Evolutionary conservation across 148 eudicot genomes (phyloP), one percentile per base, ranked within the genome.

Genomic region (Oxyria digyna): DNA sequence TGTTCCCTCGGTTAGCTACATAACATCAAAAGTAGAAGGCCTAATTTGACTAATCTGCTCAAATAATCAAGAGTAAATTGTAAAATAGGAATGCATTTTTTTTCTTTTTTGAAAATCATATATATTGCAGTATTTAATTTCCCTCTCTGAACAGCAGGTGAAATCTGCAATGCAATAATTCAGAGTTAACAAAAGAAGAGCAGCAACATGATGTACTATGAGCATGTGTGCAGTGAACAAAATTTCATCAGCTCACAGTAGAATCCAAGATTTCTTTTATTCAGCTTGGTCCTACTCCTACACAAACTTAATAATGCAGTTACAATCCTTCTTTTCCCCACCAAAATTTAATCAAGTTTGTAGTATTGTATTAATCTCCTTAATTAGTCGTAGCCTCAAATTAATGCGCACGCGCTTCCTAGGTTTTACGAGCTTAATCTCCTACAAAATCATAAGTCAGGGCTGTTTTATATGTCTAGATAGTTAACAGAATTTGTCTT

Each of bases 41-140:
- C 65, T 59, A 59, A 59, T 59, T 59, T 59, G 65, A 59, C 65
- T 59, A 59, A 15, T 31, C 62, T 23, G 62, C 62, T 54, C 62
- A 54, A 9, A 3, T 23, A 54, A 23, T 23, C 11, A 24, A 54
- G 15, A 1, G 23, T 26, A 24, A 31, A 14, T 27, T 57, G 10
- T 52, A 20, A 52, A 10, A 52, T 23, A 21, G 59, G 59, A 1
- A 52, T 20, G 23, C 9, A 8, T 23, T 18, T 10, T 35, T 35
- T 35, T 35, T 35, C 6, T 35, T 6, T 35, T 35, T 6, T 24
- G 26, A 55, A 55, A 2, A 55, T 24, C 0, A 21, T 8, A 50
- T 20, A 46, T 21, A 23, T 18, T 46, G 52, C 52, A 46, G 21
- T 46, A 10, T 46, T 46, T n/a, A 46, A 46, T 46, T 46, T 46